Conservation (phyloP, 768 basidiomycete genomes). For the Psilocybe sp. region DNA sequence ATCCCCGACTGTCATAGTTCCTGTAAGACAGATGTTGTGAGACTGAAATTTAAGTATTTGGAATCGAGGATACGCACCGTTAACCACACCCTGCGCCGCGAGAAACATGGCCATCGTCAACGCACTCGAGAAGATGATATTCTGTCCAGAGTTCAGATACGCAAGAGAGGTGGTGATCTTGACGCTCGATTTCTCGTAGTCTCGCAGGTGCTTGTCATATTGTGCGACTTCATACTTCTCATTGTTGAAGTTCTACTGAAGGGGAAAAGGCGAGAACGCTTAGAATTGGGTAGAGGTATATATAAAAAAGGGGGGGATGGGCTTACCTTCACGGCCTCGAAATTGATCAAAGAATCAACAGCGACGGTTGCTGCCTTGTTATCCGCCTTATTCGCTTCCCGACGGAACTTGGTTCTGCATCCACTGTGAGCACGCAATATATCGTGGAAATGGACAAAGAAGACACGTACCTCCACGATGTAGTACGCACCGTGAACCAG, state of each 20-base stretch:
- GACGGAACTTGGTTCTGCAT: slow-evolving; percentile 83
- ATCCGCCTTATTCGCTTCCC: slow-evolving; percentile 93
- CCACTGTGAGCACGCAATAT: not conserved
- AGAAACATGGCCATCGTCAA: slow-evolving; percentile 95
- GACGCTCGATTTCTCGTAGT: slow-evolving; percentile 89
- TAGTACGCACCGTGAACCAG: slow-evolving; percentile 96
- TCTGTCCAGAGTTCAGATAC: slow-evolving; percentile 93
- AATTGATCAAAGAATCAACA: slow-evolving; percentile 96
- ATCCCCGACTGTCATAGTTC: slow-evolving; percentile 97
- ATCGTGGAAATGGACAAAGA: not conserved
- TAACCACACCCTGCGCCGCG: slow-evolving; percentile 90
- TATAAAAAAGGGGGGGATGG: not conserved
- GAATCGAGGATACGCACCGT: slow-evolving; percentile 49
- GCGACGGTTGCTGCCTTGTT: slow-evolving; percentile 93
- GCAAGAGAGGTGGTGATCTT: slow-evolving; percentile 95
- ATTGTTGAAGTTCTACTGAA: slow-evolving; percentile 89
- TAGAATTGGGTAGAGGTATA: not conserved
- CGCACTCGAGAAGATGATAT: slow-evolving; percentile 92
- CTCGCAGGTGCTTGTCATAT: slow-evolving; percentile 84
- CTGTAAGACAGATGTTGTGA: slow-evolving; percentile 33
- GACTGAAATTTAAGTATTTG: not conserved
- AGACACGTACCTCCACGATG: slow-evolving; percentile 80
- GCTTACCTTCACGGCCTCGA: slow-evolving; percentile 93
- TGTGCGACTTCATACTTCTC: slow-evolving; percentile 87
- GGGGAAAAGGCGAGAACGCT: slow-evolving; percentile 5